A percentile compares a stretch with the other conserved stretches of the same genome.
Conservation (phyloP, 495 filamentous ascomycete species). For the Penicillium tannophilum region DNA sequence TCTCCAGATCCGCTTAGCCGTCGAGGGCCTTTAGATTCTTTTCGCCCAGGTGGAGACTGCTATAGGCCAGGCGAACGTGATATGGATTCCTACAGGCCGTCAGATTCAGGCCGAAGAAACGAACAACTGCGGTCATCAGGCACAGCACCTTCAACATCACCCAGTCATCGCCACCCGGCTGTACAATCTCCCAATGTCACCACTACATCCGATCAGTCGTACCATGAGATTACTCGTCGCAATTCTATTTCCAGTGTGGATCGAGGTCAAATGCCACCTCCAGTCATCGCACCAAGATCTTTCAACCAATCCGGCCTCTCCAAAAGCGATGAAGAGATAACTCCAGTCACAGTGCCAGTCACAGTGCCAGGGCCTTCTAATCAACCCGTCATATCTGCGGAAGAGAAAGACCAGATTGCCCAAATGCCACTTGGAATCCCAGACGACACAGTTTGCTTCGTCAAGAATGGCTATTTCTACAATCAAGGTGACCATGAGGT, state of each 20-base stretch:
- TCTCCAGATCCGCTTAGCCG: no score
- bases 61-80: not conserved
- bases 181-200: not conserved
- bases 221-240: not conserved
- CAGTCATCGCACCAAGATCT: not conserved
- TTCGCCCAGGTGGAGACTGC: not conserved
- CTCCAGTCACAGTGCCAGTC: no score
- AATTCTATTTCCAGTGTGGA: not conserved
- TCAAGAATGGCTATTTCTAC: conserved; percentile 16
- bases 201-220: not conserved
- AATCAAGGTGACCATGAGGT: conserved; percentile 24
- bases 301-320: not conserved
- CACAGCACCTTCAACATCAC: not conserved
- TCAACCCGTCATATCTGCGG: not conserved
- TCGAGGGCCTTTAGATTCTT: not conserved
- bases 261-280: not conserved
- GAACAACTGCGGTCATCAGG: not conserved
- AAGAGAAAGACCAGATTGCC: conserved; percentile 11
- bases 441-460: no score
- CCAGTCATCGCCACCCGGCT: not conserved
- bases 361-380: not conserved
- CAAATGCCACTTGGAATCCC: conserved; percentile 16
- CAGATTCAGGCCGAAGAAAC: not conserved
- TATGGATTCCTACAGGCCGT: not conserved
- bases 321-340: no score